phyloP scores from a whole-genome alignment of 208 protist genomes.

The Endotrypanum monterogeii region DNA sequence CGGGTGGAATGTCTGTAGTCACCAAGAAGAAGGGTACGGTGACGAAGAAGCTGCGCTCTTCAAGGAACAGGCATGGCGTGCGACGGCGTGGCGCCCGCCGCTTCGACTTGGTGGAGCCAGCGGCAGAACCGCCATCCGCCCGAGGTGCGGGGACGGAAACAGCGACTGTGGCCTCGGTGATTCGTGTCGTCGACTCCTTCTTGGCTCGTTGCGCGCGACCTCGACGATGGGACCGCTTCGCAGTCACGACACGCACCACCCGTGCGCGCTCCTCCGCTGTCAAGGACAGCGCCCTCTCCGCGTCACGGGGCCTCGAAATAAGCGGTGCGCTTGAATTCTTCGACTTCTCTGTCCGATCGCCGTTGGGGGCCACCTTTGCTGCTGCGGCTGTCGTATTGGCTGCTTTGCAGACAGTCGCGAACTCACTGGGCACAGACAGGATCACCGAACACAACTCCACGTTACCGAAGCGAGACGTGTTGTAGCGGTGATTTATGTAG shows the following conservation, averaged over 20 bases:
- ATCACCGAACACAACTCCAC: slow-evolving; percentile 85
- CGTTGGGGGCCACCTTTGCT: not conserved
- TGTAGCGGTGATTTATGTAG: slow-evolving; percentile 92
- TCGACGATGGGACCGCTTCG: not conserved
- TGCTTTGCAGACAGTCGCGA: slow-evolving; percentile 1
- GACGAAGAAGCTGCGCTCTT: slow-evolving; percentile 68
- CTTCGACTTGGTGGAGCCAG: slow-evolving; percentile 13
- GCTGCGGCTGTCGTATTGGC: not conserved
- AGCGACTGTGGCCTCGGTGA: not conserved
- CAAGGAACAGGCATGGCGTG: slow-evolving; percentile 41
- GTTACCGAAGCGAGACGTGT: slow-evolving; percentile 81
- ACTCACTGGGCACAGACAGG: slow-evolving; percentile 71
- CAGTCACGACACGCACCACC: not conserved
- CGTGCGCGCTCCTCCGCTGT: not conserved
- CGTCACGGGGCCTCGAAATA: not conserved
- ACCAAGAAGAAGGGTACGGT: slow-evolving; percentile 84
- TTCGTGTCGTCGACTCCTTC: not conserved
- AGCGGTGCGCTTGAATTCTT: not conserved
- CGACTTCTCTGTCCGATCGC: not conserved
- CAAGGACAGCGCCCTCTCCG: not conserved
- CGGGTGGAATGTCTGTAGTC: slow-evolving; percentile 71
- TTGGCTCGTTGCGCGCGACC: not conserved
- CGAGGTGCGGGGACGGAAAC: not conserved
- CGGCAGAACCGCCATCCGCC: not conserved
- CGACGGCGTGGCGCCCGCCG: slow-evolving; percentile 16